Evolutionary conservation across 805 yeast genomes (phyloP), one percentile per base, ranked within the genome.

Genomic region (Ogataea trehaloabstinens): DNA sequence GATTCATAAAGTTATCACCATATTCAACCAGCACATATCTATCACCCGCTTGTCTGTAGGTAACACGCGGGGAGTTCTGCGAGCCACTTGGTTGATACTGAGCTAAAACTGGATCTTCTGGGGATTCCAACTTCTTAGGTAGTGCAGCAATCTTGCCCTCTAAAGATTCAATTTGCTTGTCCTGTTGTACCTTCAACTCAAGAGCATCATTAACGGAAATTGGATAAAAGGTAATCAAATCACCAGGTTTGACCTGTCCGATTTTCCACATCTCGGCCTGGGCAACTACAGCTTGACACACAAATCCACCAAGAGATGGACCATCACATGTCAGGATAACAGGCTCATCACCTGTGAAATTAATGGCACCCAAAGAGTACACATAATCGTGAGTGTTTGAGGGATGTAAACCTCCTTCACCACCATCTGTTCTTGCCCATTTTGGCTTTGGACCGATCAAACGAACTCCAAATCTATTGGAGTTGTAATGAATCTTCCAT

Each of bases 321-420:
- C 98, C 98, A 66, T 91, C 99, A 59, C 97, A 87, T 2, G 98
- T 88, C 62, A 91, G 73, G 48, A 91, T 89, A 24, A 91, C 99
- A 1, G 98, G 98, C 64, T 91, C 98, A 66, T 93, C 98, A 65
- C 99, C 99, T 24, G 98, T 93, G 62, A 93, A 93, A 66, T 93
- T 93, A 62, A 91, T 83, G 20, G 99, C 98, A 53, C 99, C 98
- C 37, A 89, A 68, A 1, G 98, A 88, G 62, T 91, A 91, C 37
- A 91, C 98, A 58, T 91, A 93, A 68, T 91, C 99, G 60, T 91
- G 98, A 30, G 96, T 90, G 65, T 91, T 91, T n/a, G 97, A 89
- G 35, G 99, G 99, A 68, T 91, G 99, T 57, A 91, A 72, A 41
- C 99, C 99, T 42, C 93, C 99, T 55, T 89, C 96, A 44, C 98